These are phyloP conservation scores for Cyberlindnera amylophila DNA, from an alignment of 805 yeast genomes.

Conservation along the genomic window DNA sequence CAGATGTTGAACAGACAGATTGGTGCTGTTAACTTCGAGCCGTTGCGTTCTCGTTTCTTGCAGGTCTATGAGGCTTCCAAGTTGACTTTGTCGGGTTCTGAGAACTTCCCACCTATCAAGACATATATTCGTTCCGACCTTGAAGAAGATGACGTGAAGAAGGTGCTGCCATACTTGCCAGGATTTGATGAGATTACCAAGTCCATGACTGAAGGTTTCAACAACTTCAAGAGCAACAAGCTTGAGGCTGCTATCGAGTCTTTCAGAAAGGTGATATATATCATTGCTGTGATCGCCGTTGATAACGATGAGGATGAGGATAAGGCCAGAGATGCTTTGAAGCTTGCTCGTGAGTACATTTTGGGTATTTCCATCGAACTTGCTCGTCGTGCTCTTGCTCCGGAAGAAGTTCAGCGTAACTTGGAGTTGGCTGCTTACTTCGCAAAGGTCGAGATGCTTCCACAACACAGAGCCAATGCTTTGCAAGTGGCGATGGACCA, in stretches of 20 bases:
- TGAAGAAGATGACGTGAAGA: constrained; percentile 48
- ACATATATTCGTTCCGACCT: constrained; percentile 62
- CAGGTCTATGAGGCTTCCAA: constrained; percentile 82
- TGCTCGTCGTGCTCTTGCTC: constrained; percentile 76
- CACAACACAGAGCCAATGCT: constrained; percentile 82
- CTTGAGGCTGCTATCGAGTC: constrained; percentile 73
- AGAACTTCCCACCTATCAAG: constrained; percentile 67
- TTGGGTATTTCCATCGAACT: constrained; percentile 89
- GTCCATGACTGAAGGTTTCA: constrained; percentile 67
- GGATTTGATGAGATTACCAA: constrained; percentile 66
- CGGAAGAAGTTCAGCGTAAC: constrained; percentile 73
- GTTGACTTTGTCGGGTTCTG: constrained; percentile 63
- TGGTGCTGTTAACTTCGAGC: constrained; percentile 84
- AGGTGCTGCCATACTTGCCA: constrained; percentile 65
- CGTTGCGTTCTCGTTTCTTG: constrained; percentile 76
- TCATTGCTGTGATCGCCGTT: constrained; percentile 68
- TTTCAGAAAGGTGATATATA: constrained; percentile 78
- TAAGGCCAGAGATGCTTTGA: constrained; percentile 67
- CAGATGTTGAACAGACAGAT: constrained; percentile 85
- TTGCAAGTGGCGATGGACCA: constrained; percentile 94
- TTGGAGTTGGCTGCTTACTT: constrained; percentile 95
- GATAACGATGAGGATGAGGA: constrained; percentile 70
- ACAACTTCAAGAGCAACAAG: constrained; percentile 77
- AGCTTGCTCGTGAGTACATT: constrained; percentile 83
- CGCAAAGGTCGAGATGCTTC: constrained; percentile 77